A percentile compares a stretch with the other conserved stretches of the same genome.
Conservation (phyloP, 192 early-diverging fungal genomes). For the Glomus cerebriforme region DNA sequence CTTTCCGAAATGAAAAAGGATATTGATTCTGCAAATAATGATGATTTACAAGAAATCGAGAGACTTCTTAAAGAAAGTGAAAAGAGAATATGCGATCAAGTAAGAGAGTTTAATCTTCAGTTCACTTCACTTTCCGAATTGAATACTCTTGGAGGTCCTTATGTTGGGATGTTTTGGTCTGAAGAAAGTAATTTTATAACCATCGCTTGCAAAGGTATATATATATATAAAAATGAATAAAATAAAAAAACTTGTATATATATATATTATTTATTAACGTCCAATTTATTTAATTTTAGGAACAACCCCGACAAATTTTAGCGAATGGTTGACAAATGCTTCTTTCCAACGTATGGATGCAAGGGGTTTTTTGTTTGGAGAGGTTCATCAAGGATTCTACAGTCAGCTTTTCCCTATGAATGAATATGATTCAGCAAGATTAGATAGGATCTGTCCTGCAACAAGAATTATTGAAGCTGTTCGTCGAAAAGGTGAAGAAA, state of each 20-base stretch:
- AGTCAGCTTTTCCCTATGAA: slow-evolving; percentile 47
- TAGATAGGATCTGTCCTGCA: slow-evolving; percentile 39
- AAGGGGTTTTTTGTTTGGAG: slow-evolving; percentile 50
- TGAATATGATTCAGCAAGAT: slow-evolving; percentile 3
- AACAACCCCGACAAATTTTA: slow-evolving; percentile 52
- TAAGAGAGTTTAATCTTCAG: slow-evolving; percentile 32
- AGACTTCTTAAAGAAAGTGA: slow-evolving; percentile 40
- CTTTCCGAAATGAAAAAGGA: slow-evolving; percentile 20
- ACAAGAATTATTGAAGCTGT: slow-evolving; percentile 47
- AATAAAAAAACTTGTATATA: too few species aligned
- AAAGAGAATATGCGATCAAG: slow-evolving; percentile 35
- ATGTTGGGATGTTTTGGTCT: slow-evolving; percentile 52
- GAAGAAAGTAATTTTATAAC: slow-evolving; percentile 46
- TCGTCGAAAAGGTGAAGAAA: slow-evolving; percentile 27
- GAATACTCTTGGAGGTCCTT: slow-evolving; percentile 51
- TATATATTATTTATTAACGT: too few species aligned
- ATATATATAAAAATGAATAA: too few species aligned
- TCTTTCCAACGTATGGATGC: slow-evolving; percentile 54
- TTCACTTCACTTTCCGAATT: slow-evolving; percentile 52
- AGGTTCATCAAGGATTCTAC: slow-evolving; percentile 58
- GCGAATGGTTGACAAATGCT: slow-evolving; percentile 50
- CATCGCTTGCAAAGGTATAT: slow-evolving; percentile 40
- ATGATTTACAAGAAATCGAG: slow-evolving; percentile 15
- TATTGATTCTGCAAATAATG: not conserved
- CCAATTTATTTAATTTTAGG: slow-evolving; percentile 24